Evolutionary conservation across 495 filamentous ascomycete species (phyloP).

Genomic region (Penicillium pancosmium): DNA sequence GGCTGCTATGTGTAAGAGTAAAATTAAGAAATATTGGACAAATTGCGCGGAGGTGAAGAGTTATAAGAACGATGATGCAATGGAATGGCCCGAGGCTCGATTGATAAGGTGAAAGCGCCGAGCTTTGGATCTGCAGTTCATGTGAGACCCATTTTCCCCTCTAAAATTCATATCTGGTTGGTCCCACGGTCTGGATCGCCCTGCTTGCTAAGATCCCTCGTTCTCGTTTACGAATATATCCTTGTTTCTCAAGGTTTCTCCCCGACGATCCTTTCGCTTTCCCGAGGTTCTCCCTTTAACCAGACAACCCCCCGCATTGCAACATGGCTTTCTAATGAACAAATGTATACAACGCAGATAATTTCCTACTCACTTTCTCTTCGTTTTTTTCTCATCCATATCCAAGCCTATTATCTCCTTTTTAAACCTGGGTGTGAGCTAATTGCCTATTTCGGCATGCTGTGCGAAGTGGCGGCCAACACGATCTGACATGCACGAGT

Average conservation of each 20-base stretch:
- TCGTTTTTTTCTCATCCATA: background rate
- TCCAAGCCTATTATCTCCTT: background rate
- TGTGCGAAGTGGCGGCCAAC: background rate
- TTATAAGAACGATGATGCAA: conserved; percentile 24
- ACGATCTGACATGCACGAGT: background rate
- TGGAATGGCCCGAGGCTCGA: conserved; percentile 29
- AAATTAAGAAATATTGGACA: no score
- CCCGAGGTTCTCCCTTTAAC: background rate
- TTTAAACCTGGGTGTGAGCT: background rate
- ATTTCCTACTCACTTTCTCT: background rate
- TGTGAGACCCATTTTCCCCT: conserved; percentile 11
- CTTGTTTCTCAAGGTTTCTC: background rate
- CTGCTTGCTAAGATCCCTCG: conserved; percentile 4
- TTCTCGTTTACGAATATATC: background rate
- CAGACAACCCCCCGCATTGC: background rate
- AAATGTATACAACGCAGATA: background rate
- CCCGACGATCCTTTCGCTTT: background rate
- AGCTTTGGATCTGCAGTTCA: conserved; percentile 20
- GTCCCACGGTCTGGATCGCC: background rate
- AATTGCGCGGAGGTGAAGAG: background rate
- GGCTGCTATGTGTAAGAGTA: background rate
- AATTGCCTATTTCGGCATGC: conserved; percentile 1
- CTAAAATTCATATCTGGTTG: background rate
- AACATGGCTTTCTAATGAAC: background rate
- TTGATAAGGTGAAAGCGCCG: conserved; percentile 21